Evolutionary conservation across 257 asterid species (phyloP), one percentile per base, ranked within the genome.

Genomic region (Misopates orontium): DNA sequence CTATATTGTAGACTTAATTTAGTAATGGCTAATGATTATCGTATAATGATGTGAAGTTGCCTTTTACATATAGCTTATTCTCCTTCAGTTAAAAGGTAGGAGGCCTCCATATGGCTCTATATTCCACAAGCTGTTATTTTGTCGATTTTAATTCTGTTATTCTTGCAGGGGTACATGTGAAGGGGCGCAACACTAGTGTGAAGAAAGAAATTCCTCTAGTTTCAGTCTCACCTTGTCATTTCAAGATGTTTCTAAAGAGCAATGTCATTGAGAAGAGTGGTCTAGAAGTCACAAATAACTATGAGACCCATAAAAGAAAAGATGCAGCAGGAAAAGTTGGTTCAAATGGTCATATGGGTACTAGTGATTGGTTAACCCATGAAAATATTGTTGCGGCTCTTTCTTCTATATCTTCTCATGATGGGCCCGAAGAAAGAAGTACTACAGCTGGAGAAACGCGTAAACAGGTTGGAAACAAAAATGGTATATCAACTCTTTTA

Each of bases 141-240:
- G 32, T 63, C 50, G 56, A 62, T 56, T 40, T 80, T 24, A 53
- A 23, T 55, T 56, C 63, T 62, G 41, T 71, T 78, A 40, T 71
- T 66, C 54, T 75, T 76, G 57, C 94, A 93, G 99, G 95, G 97
- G 85, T 88, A 51, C 73, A 86, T 76, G 82, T 88, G 74, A 85
- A 79, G 77, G 65, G 73, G 39, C 73, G 77, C 81, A 76, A 64
- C 55, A 59, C 82, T 64, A 74, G 54, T 51, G 10, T 63, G 56
- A 78, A 79, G 74, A 79, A 79, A 62, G 96, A 79, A 53, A 73
- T 93, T 61, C 82, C 96, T 49, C 40, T 53, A 49, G 70, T 81
- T 76, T 83, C 84, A 45, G 42, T 93, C 74, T 88, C 96, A 67
- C 97, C 96, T 60, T 84, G 82, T 80, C 86, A 86, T 70, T 83